Evolutionary conservation across 768 basidiomycete species (phyloP), one percentile per base, ranked within the genome.

Genomic region (Phlebiopsis flavidoalba): DNA sequence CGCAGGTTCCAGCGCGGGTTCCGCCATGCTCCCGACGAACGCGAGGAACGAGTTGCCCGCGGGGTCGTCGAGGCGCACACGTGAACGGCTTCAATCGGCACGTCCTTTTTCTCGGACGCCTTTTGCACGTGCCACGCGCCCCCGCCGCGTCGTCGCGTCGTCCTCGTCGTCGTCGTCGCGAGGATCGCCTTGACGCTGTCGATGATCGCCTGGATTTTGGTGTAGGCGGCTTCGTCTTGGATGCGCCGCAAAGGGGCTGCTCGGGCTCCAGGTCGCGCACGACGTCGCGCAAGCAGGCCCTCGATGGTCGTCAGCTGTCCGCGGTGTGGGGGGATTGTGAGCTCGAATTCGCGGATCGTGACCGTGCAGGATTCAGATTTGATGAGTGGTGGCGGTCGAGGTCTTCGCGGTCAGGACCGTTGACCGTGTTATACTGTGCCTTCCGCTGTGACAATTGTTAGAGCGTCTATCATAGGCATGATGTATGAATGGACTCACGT

Each of bases 241-340:
- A 91, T 83, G 36, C 84, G 79, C 45, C 97, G 84, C 10, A 98
- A 74, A 0, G 93, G 90, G 68, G 98, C 96, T 61, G 93, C 89
- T 31, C 26, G 26, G 60, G 80, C 75, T 62, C 79, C 79, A 45
- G 98, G 82, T 75, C 98, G 96, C 0, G 86, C 74, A 33, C 91
- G 76, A 47, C 94, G 85, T 65, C 96, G 88, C 26, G 88, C 82
- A 35, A 99, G 74, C 64, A 98, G 83, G 40, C 97, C 96, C 72
- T 99, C 97, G 52, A 98, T 83, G 1, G 94, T 99, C n/a, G 96
- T 98, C 12, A 99, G 83, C 69, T 97, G 94, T 10, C 96, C 96
- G 15, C 92, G 85, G 7, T 86, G 84, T 0, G 91, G 79, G 0
- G 97, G 97, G 33, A 99, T 90, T 1, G 93, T 96, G 62, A 99